A percentile compares a stretch with the other conserved stretches of the same genome.
Conservation (phyloP, 176 grass and related monocot species). For the Bromus sterilis region DNA sequence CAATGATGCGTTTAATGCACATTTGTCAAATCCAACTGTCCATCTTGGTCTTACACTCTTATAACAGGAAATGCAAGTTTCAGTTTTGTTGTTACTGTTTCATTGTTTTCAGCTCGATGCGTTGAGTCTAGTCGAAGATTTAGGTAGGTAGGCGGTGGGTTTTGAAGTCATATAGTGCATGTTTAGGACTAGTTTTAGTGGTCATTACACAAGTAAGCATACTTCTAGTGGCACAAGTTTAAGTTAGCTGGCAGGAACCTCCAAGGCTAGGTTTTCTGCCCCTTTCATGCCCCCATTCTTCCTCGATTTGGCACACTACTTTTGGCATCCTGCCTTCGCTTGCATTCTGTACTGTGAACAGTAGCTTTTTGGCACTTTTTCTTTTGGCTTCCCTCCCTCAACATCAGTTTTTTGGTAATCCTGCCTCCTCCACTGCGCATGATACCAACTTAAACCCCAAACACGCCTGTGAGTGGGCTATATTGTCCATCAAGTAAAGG, state of each 20-base stretch:
- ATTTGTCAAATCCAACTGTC: neutral
- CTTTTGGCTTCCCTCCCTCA: too few relatives aligned
- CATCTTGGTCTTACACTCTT: neutral
- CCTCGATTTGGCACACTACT: neutral
- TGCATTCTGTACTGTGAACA: too few relatives aligned
- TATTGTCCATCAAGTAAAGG: neutral
- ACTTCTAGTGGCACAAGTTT: neutral
- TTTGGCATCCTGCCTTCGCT: neutral
- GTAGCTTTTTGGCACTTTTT: too few relatives aligned
- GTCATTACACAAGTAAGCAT: neutral
- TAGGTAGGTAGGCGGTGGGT: neutral
- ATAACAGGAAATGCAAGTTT: neutral
- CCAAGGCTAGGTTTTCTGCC: neutral
- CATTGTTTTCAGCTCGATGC: neutral
- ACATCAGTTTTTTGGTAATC: too few relatives aligned
- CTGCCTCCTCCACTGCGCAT: too few relatives aligned
- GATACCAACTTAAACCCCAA: neutral
- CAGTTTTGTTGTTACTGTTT: neutral
- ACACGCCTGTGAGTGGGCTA: neutral
- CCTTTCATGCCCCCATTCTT: too few relatives aligned
- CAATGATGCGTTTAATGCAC: neutral
- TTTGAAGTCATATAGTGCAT: constrained; percentile 3
- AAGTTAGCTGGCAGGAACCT: neutral
- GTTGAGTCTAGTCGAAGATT: neutral
- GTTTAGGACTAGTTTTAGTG: neutral